Evolutionary conservation across 2,329 filamentous ascomycete species (phyloP), one percentile per base, ranked within the genome.

Genomic region (Parascedosporium putredinis): DNA sequence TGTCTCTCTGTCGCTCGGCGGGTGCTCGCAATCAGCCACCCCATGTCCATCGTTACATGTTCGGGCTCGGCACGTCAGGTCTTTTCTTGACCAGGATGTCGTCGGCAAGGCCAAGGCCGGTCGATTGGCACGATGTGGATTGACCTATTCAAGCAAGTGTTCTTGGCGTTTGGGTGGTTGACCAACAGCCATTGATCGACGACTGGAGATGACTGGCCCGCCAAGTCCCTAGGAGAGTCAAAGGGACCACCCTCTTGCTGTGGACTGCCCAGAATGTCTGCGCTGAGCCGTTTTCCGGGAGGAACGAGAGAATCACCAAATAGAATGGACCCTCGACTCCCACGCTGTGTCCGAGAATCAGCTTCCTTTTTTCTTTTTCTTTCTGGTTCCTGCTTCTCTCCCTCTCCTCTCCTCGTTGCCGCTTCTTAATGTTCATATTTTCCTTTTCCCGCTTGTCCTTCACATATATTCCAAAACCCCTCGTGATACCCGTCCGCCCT

Each of bases 131-230:
- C 42, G 23, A 27, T 25, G 42, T 45, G 42, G 42, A 45, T 25
- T 16, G 12, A 14, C 14, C 42, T 16, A 5, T 27, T 16, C 22
- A 8, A 45, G 42, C 23, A 42, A n/a, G 22, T 27, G 42, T 20
- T 38, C 47, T 49, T 49, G 47, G 47, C 47, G 36, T n/a, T 22
- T 22, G n/a, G 33, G 10, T 38, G 18, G n/a, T 25, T 16, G 47
- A 33, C 47, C 47, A 42, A 49, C 36, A 20, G 47, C 10, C 36
- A 29, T 49, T 27, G 36, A 43, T 38, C 47, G 27, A 25, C 46
- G 36, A 43, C 47, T 29, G 47, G 47, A 24, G 16, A n/a, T 40
- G 5, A 22, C 36, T 49, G 23, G 36, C 33, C 33, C 18, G 42
- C 42, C 42, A 45, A 45, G 42, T 45, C 42, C 42, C 42, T 20